These are phyloP conservation scores for Sambucus nigra DNA, from an alignment of 129 eudicot species.

Conservation along the genomic window DNA sequence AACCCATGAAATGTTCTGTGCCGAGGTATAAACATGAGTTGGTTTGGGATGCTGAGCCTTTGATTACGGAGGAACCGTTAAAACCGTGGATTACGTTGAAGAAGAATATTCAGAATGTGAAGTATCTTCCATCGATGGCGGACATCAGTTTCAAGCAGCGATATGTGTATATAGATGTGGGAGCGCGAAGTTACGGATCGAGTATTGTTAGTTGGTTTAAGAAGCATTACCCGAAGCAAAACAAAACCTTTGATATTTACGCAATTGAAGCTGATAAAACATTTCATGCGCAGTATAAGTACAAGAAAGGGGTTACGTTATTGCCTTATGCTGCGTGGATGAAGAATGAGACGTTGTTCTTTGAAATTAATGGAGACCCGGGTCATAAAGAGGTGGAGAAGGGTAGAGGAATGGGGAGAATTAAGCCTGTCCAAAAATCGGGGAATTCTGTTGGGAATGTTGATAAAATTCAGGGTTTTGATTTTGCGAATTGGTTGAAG, in stretches of 20 bases:
- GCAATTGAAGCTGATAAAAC: conserved; percentile 81
- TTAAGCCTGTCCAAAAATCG: conserved; percentile 49
- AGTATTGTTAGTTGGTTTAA: conserved; percentile 92
- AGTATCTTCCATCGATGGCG: conserved; percentile 65
- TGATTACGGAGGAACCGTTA: conserved; percentile 65
- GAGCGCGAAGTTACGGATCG: conserved; percentile 88
- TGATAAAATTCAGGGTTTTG: conserved; percentile 81
- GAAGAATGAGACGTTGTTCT: conserved; percentile 66
- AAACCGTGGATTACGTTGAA: conserved; percentile 92
- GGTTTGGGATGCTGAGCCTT: conserved; percentile 59
- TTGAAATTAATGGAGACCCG: conserved; percentile 72
- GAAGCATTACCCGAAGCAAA: conserved; percentile 90
- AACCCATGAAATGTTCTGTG: conserved; percentile 32
- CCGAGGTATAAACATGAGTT: conserved; percentile 56
- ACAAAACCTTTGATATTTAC: conserved; percentile 69
- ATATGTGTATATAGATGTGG: conserved; percentile 78
- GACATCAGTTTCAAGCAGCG: conserved; percentile 68
- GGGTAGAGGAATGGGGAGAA: conserved; percentile 95
- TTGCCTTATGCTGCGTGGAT: conserved; percentile 96
- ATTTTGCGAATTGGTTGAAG: conserved; percentile 90
- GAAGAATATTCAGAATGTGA: conserved; percentile 55
- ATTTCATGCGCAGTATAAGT: conserved; percentile 50
- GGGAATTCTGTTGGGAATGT: conserved; percentile 43
- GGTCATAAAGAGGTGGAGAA: conserved; percentile 48
- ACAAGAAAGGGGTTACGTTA: conserved; percentile 66